Evolutionary conservation across 1,284 basidiomycete species (phyloP).

Genomic region (Microbotryum violaceum): DNA sequence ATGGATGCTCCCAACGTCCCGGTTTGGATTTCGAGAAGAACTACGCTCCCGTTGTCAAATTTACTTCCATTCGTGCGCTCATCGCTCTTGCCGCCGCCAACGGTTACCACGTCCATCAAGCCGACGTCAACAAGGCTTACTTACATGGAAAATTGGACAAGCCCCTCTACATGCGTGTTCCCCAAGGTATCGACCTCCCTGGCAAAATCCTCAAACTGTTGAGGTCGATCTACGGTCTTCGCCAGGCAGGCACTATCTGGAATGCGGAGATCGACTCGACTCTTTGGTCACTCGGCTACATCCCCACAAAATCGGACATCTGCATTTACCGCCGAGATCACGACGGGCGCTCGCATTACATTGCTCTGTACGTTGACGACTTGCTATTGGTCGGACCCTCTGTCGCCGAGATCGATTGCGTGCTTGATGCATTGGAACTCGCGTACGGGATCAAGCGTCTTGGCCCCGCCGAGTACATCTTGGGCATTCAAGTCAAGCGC

Average conservation of each 20-base stretch:
- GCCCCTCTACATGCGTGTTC: slow-evolving; percentile 42
- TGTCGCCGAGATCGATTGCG: slow-evolving; percentile 21
- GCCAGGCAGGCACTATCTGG: slow-evolving; percentile 43
- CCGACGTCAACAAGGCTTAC: slow-evolving; percentile 46
- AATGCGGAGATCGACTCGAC: slow-evolving; percentile 36
- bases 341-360: background rate
- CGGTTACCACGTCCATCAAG: slow-evolving; percentile 41
- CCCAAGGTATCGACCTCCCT: slow-evolving; percentile 31
- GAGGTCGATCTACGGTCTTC: slow-evolving; percentile 42
- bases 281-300: slow-evolving; percentile 35
- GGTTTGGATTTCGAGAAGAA: slow-evolving; percentile 47
- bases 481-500: slow-evolving; percentile 41
- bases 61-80: slow-evolving; percentile 40
- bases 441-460: slow-evolving; percentile 40
- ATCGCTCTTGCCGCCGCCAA: slow-evolving; percentile 42
- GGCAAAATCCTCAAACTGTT: slow-evolving; percentile 21
- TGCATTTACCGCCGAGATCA: slow-evolving; percentile 27
- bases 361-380: slow-evolving; percentile 42
- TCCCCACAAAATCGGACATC: slow-evolving; percentile 29
- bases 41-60: slow-evolving; percentile 43
- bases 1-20: slow-evolving; percentile 45
- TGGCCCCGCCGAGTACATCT: slow-evolving; percentile 39
- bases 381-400: slow-evolving; percentile 34
- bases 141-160: slow-evolving; percentile 46
- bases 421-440: slow-evolving; percentile 34